Evolutionary conservation across 1,284 basidiomycete species (phyloP), one percentile per base, ranked within the genome.

Genomic region (Tilletia horrida): DNA sequence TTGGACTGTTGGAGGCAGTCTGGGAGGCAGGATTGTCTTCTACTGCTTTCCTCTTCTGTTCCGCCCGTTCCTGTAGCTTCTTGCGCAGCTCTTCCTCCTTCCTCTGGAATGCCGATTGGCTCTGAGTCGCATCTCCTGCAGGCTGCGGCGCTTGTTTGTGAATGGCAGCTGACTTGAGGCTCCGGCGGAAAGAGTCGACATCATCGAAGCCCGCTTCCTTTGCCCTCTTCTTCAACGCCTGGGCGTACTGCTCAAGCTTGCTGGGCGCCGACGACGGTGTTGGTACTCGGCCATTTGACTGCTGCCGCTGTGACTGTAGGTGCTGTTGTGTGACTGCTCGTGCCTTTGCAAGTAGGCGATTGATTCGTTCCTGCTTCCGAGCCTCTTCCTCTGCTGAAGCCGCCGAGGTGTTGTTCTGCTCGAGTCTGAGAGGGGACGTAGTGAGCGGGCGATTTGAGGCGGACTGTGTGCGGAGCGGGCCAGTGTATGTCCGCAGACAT

Each of bases 191-290:
- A 23, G 45, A 18, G 6, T 59, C 55, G 14, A 59, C 55, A 40
- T 16, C 18, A 16, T 31, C 55, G 31, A 31, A 59, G 16, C 55
- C 55, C 7, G 23, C 27, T 21, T 59, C 29, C 16, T 31, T 40
- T 18, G 55, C 55, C 55, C 35, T 59, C 29, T 29, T 31, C 16
- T 29, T 29, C 27, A 59, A 27, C 3, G 55, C 55, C 4, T 59
- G 27, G 27, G 55, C 55, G n/a, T 59, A 59, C 29, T 59, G 27
- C 14, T 59, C 55, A 27, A 59, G 55, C 29, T 59, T 59, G 55
- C 27, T 59, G 7, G 9, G 25, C 9, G 52, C 27, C 27, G 27
- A 9, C 14, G 29, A 35, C 7, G 18, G 45, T 16, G 45, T 40
- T 11, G 35, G 35, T 4, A 40, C 35, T 40, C 35, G 4, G 4